phyloP scores from a whole-genome alignment of 2,329 filamentous ascomycete genomes.

The Fulvia fulva region DNA sequence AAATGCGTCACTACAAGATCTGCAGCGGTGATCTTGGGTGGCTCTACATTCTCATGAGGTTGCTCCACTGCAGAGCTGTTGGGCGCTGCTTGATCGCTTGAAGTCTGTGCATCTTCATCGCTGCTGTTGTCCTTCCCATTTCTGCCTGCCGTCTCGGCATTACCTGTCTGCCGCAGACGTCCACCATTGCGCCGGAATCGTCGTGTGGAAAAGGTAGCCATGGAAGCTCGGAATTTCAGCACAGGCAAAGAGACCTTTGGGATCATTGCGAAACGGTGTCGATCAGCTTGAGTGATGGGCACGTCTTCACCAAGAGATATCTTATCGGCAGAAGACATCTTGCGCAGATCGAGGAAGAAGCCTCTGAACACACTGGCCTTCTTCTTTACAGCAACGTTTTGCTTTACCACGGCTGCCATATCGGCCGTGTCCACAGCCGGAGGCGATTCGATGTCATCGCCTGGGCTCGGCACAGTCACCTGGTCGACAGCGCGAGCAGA shows the following conservation, averaged over 20 bases:
- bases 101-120: not conserved
- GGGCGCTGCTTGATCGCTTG: not conserved
- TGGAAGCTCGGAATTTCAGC: not conserved
- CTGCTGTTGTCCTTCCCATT: not conserved
- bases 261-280: not conserved
- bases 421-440: not conserved
- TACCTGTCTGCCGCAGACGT: not conserved
- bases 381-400: slow-evolving; percentile 6
- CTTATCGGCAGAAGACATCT: slow-evolving; percentile 5
- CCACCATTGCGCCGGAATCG: not conserved
- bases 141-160: not conserved
- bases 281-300: not conserved
- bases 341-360: slow-evolving; percentile 9
- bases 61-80: too few species aligned
- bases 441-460: not conserved
- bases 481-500: not conserved
- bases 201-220: not conserved
- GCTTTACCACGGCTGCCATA: not conserved
- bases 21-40: not conserved
- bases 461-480: not conserved
- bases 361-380: slow-evolving; percentile 11
- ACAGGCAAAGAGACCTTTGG: not conserved
- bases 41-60: too few species aligned
- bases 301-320: not conserved
- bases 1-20: slow-evolving; percentile 29